These are phyloP conservation scores for Plectosphaerella plurivora DNA, from an alignment of 2,329 filamentous ascomycete genomes.

Conservation along the genomic window DNA sequence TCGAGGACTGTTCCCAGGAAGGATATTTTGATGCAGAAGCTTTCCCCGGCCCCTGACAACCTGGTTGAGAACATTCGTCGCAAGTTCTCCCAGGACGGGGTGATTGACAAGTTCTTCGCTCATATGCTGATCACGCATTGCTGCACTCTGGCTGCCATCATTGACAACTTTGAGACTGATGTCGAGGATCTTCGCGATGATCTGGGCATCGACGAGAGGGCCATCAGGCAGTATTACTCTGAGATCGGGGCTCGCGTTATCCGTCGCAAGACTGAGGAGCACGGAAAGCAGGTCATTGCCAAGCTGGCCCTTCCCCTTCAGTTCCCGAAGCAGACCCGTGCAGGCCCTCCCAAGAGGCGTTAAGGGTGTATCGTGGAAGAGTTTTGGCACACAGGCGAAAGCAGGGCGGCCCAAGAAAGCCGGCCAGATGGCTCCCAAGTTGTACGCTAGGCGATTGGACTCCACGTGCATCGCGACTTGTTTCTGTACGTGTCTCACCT, in stretches of 20 bases:
- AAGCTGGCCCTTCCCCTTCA: slow-evolving; percentile 72
- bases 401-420: too few relatives aligned
- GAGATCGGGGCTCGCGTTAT: slow-evolving; percentile 68
- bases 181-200: slow-evolving; percentile 67
- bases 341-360: slow-evolving; percentile 16
- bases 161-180: slow-evolving; percentile 71
- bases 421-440: too few relatives aligned
- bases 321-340: slow-evolving; percentile 63
- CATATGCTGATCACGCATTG: slow-evolving; percentile 72
- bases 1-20: slow-evolving; percentile 51
- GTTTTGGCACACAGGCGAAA: too few relatives aligned
- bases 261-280: not conserved
- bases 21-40: slow-evolving; percentile 55
- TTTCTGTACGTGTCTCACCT: too few relatives aligned
- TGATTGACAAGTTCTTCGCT: slow-evolving; percentile 66
- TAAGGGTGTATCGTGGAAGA: not conserved
- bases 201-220: slow-evolving; percentile 65
- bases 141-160: slow-evolving; percentile 63
- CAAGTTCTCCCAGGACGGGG: slow-evolving; percentile 61
- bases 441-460: too few relatives aligned
- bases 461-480: too few relatives aligned
- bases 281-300: slow-evolving; percentile 53
- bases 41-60: slow-evolving; percentile 54
- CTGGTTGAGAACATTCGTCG: slow-evolving; percentile 64
- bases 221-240: slow-evolving; percentile 66